phyloP scores from a whole-genome alignment of 371 early-diverging fungal species.

The Mortierella sp. region DNA sequence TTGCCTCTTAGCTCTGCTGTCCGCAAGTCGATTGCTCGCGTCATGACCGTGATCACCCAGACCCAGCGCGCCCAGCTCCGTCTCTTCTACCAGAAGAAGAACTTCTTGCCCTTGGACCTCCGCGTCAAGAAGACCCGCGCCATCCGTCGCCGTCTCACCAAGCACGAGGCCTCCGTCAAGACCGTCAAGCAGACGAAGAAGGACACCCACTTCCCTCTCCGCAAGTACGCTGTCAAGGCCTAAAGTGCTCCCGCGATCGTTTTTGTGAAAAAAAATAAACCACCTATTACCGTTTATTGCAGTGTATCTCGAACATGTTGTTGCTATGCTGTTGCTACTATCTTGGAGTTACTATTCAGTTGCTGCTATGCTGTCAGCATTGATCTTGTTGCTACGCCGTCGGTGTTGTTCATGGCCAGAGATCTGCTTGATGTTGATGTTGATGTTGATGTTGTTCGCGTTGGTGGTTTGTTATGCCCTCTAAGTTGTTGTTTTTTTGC shows the following conservation, averaged over 20 bases:
- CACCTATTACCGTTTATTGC: not conserved
- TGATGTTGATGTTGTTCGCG: no score
- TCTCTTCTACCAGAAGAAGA: slow-evolving; percentile 88
- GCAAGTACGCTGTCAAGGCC: slow-evolving; percentile 90
- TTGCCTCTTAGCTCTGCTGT: slow-evolving; percentile 68
- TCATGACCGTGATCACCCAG: slow-evolving; percentile 94
- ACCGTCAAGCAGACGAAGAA: slow-evolving; percentile 86
- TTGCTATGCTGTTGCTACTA: not conserved
- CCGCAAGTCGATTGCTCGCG: slow-evolving; percentile 94
- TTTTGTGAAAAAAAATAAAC: not conserved
- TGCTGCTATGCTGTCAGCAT: no score
- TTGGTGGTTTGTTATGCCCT: no score
- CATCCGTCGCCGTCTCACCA: slow-evolving; percentile 93
- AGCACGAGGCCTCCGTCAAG: slow-evolving; percentile 75
- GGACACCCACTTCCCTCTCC: slow-evolving; percentile 85
- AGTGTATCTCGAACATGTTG: not conserved
- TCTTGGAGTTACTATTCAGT: not conserved
- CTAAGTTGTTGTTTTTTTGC: no score
- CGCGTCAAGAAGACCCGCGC: slow-evolving; percentile 97
- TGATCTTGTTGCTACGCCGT: not conserved
- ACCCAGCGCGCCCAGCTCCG: slow-evolving; percentile 87
- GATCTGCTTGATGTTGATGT: no score
- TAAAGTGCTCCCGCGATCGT: slow-evolving; percentile 61
- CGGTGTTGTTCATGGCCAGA: no score
- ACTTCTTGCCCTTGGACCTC: slow-evolving; percentile 93